Conservation (phyloP, 2,329 filamentous ascomycete genomes). For the Cercospora brassicicola region DNA sequence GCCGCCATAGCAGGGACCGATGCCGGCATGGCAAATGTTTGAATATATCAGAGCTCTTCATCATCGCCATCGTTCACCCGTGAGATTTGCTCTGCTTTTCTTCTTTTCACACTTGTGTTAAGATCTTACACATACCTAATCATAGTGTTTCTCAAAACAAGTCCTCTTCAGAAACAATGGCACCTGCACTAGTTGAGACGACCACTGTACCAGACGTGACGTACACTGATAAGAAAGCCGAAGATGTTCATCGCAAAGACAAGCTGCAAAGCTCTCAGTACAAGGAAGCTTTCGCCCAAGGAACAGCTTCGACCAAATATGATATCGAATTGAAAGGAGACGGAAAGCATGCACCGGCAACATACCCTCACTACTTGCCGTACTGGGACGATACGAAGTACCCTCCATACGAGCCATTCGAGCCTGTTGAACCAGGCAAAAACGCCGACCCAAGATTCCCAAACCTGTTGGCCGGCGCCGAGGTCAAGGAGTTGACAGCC, state of each 20-base stretch:
- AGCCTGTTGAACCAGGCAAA: constrained; percentile 73
- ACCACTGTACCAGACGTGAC: constrained; percentile 26
- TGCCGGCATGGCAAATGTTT: constrained; percentile 25
- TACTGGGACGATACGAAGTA: constrained; percentile 49
- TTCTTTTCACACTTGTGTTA: neutral
- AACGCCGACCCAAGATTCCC: constrained; percentile 69
- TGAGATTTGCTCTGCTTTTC: neutral
- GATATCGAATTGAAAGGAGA: constrained; percentile 57
- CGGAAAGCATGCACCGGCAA: constrained; percentile 54
- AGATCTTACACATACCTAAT: neutral
- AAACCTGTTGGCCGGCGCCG: constrained; percentile 61
- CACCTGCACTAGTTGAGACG: constrained; percentile 47
- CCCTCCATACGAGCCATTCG: constrained; percentile 66
- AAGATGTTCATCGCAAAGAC: constrained; percentile 31
- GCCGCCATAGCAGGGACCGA: constrained; percentile 18
- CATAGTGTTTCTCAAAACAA: neutral
- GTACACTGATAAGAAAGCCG: constrained; percentile 26
- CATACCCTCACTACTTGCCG: constrained; percentile 58
- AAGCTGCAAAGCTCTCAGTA: constrained; percentile 33
- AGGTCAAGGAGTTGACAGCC: constrained; percentile 64
- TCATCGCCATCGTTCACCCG: neutral
- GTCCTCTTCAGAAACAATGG: constrained; percentile 37
- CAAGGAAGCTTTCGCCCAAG: constrained; percentile 48
- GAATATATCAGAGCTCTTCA: constrained; percentile 19
- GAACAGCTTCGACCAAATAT: constrained; percentile 47